Conservation (phyloP, 2,329 filamentous ascomycete genomes). For the Coniochaeta sp. region DNA sequence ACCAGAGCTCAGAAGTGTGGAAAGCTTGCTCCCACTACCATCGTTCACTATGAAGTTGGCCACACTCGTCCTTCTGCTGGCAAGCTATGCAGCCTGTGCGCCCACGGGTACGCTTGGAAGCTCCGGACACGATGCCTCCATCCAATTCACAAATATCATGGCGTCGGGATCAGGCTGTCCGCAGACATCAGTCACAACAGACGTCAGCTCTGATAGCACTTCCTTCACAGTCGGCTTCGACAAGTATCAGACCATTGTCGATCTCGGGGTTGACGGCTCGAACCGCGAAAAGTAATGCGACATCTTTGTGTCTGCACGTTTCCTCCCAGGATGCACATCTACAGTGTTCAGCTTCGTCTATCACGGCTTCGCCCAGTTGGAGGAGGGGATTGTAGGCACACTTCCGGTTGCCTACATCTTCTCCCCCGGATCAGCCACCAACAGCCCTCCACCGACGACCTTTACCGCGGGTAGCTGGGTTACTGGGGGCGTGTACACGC, state of each 20-base stretch:
- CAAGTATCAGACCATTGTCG: background rate
- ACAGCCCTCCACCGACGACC: background rate
- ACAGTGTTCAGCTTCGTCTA: background rate
- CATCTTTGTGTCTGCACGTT: slow-evolving; percentile 1
- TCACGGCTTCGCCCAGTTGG: slow-evolving; percentile 4
- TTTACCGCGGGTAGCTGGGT: background rate
- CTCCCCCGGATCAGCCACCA: background rate
- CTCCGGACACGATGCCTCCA: background rate
- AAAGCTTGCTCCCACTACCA: background rate
- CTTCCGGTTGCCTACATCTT: background rate
- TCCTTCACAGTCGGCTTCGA: slow-evolving; percentile 3
- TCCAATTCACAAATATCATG: background rate
- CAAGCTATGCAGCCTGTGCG: background rate
- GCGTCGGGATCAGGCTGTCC: background rate
- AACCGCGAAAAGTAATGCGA: background rate
- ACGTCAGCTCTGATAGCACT: background rate
- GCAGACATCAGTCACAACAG: background rate
- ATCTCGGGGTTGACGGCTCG: background rate
- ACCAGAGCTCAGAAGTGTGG: too few species aligned
- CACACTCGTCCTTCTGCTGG: background rate
- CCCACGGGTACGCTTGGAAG: background rate
- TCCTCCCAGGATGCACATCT: slow-evolving; percentile 8
- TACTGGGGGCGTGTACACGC: background rate
- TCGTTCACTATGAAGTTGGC: background rate
- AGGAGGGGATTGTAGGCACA: background rate